Evolutionary conservation across 148 eudicot genomes (phyloP), one percentile per base, ranked within the genome.

Genomic region (Rhododendron mucronatum): DNA sequence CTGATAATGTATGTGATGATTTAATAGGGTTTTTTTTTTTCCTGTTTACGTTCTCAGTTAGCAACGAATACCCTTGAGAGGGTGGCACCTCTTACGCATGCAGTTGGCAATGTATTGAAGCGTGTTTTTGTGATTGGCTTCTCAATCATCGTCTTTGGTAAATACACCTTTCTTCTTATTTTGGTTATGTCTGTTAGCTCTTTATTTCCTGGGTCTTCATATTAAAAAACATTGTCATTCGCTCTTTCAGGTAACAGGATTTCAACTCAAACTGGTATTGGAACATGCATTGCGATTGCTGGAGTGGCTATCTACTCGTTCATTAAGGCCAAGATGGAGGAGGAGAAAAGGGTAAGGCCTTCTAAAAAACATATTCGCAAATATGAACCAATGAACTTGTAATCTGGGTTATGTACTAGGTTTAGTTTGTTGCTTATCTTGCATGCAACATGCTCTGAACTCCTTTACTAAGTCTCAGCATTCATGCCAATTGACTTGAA

Each of bases 101-200:
- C 99, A 4, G 99, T 97, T 71, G 99, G 99, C 50, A 95, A 97
- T 84, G 99, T 97, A 85, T 90, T 97, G 98, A 97, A 97, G 86
- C 99, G 99, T 89, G 99, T 97, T 88, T 95, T 97, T 81, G 99
- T 97, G 88, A 97, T 97, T 79, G 99, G 99, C 84, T 97, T 97
- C 95, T 94, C 99, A 84, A 97, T 97, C 83, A 63, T 97, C 30
- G 74, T 89, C 89, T 97, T 97, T 35, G 99, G 99, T 95, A 93
- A 93, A 55, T 28, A 47, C 57, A 15, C 82, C 11, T 69, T 45
- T 44, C 57, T 53, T 47, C 67, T 10, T 23, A 14, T 37, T 39
- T 78, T 53, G 55, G 13, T 80, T 35, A 4, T 83, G 77, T 61
- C 28, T 45, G n/a, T 57, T 20, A 57, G 23, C 44, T 79, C 47